phyloP scores from a whole-genome alignment of 83 land plant genomes.

The Picea engelmannii region DNA sequence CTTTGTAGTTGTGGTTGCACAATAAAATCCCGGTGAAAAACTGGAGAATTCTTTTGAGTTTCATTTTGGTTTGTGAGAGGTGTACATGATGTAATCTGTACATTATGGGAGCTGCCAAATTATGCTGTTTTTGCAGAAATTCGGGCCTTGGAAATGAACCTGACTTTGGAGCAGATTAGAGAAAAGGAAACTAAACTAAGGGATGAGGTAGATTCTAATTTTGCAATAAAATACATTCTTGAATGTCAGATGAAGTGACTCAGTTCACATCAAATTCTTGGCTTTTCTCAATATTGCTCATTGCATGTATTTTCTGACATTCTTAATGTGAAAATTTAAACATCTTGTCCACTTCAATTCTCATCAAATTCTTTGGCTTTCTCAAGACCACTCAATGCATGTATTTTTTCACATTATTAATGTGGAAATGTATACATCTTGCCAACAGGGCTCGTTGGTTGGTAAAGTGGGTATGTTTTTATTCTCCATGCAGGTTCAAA shows the following conservation, averaged over 20 bases:
- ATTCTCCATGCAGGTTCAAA: no score
- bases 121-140: slow-evolving; percentile 56
- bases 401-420: no score
- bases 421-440: no score
- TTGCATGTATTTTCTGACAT: no score
- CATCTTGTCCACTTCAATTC: no score
- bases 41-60: slow-evolving; percentile 6
- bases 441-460: no score
- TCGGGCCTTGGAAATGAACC: slow-evolving; percentile 65
- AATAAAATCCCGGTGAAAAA: background rate
- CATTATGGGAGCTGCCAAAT: background rate
- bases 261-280: background rate
- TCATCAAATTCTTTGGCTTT: no score
- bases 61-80: background rate
- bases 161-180: slow-evolving; percentile 75
- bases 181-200: slow-evolving; percentile 50
- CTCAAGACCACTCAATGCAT: no score
- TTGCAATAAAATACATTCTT: background rate
- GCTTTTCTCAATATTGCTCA: background rate
- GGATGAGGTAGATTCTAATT: slow-evolving; percentile 41
- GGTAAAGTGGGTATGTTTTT: no score
- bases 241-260: background rate
- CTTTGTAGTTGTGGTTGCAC: background rate
- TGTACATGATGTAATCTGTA: background rate
- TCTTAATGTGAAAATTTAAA: no score